Evolutionary conservation across 805 yeast genomes (phyloP).

Genomic region (Brettanomyces sp.): DNA sequence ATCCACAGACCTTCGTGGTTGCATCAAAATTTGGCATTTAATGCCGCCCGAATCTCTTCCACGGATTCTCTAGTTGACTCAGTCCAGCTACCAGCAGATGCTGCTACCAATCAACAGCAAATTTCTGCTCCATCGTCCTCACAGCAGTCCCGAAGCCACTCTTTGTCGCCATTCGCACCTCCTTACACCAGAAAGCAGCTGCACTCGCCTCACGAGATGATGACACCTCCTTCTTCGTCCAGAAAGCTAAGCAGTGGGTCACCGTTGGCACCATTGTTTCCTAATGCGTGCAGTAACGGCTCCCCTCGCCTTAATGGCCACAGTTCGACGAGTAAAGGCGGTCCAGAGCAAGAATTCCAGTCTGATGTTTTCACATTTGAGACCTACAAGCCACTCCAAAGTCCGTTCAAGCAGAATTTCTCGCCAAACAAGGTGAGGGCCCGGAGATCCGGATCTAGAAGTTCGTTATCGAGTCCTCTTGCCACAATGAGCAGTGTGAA

Average conservation of each 20-base stretch:
- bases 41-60: constrained; percentile 23
- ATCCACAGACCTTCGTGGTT: constrained; percentile 26
- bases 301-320: neutral
- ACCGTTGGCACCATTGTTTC: neutral
- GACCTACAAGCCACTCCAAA: constrained; percentile 13
- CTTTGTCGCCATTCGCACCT: neutral
- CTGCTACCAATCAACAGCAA: constrained; percentile 1
- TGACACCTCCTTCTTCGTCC: neutral
- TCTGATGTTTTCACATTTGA: constrained; percentile 16
- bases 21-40: constrained; percentile 23
- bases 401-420: constrained; percentile 14
- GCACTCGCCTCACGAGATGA: constrained; percentile 2
- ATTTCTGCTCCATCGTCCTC: neutral
- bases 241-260: neutral
- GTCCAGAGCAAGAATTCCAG: neutral
- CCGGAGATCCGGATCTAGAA: neutral
- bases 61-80: constrained; percentile 27
- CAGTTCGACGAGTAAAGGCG: neutral
- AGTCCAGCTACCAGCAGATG: constrained; percentile 12
- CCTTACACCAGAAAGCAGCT: neutral
- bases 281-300: neutral
- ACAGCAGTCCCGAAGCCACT: constrained; percentile 5
- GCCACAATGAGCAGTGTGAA: neutral
- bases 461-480: constrained; percentile 2
- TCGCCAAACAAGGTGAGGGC: neutral